Evolutionary conservation across 768 basidiomycete species (phyloP).

Genomic region (Paxillus involutus): DNA sequence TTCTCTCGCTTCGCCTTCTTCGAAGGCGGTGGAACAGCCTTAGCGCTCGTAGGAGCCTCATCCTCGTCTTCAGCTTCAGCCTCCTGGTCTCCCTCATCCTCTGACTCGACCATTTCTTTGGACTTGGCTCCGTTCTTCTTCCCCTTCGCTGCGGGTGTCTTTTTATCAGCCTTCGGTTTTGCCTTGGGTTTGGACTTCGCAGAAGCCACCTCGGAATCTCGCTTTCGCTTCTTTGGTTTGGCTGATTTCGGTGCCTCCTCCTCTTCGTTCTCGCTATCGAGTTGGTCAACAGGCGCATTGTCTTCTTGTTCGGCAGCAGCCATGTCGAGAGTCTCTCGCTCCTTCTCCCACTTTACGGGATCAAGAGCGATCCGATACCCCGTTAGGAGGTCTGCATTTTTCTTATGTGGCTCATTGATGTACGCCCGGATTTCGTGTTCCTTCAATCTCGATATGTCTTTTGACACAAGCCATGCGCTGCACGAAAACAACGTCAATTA

Average conservation of each 20-base stretch:
- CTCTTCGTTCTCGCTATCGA: slow-evolving; percentile 51
- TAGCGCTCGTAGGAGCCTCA: slow-evolving; percentile 49
- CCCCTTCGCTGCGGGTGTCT: slow-evolving; percentile 28
- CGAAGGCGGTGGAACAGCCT: slow-evolving; percentile 56
- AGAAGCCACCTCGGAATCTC: slow-evolving; percentile 51
- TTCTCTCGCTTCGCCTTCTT: slow-evolving; percentile 65
- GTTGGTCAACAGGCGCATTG: slow-evolving; percentile 67
- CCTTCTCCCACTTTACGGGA: slow-evolving; percentile 66
- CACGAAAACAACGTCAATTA: slow-evolving; percentile 7
- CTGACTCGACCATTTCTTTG: slow-evolving; percentile 64
- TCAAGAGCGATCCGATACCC: slow-evolving; percentile 78
- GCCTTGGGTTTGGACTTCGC: slow-evolving; percentile 41
- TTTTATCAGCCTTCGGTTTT: slow-evolving; percentile 47
- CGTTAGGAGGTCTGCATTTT: slow-evolving; percentile 68
- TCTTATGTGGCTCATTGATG: slow-evolving; percentile 76
- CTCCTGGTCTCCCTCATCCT: slow-evolving; percentile 53
- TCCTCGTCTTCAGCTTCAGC: slow-evolving; percentile 49
- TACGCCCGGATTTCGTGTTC: slow-evolving; percentile 81
- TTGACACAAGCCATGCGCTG: slow-evolving; percentile 83
- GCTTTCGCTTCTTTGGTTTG: slow-evolving; percentile 60
- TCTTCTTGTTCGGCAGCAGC: slow-evolving; percentile 48
- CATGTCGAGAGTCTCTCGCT: slow-evolving; percentile 34
- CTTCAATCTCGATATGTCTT: slow-evolving; percentile 80
- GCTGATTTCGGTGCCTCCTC: slow-evolving; percentile 49
- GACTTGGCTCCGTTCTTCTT: slow-evolving; percentile 63